Evolutionary conservation across 495 filamentous ascomycete genomes (phyloP).

Genomic region (Lasiosphaeria hispida): DNA sequence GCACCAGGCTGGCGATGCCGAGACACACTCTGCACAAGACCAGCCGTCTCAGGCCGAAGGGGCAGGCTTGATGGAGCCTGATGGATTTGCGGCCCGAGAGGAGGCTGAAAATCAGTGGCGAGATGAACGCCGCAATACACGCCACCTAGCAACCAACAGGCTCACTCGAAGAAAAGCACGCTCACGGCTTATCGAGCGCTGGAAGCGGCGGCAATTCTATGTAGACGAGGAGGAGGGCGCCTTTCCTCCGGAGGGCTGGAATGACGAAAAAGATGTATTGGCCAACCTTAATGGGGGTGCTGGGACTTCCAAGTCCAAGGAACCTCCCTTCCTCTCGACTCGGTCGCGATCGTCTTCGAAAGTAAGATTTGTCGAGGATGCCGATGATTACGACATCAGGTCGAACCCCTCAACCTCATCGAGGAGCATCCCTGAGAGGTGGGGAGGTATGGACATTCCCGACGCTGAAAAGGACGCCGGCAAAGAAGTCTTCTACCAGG

Average conservation of each 20-base stretch:
- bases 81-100: background rate
- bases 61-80: background rate
- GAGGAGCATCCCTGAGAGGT: constrained; percentile 74
- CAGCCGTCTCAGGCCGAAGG: background rate
- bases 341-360: constrained; percentile 83
- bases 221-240: constrained; percentile 77
- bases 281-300: constrained; percentile 36
- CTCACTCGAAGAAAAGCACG: constrained; percentile 28
- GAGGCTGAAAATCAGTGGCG: background rate
- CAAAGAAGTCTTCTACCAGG: constrained; percentile 85
- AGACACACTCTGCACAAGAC: background rate
- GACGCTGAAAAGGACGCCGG: constrained; percentile 78
- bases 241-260: constrained; percentile 59
- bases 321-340: constrained; percentile 51
- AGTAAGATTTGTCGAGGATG: constrained; percentile 77
- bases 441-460: constrained; percentile 79
- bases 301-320: constrained; percentile 43
- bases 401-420: constrained; percentile 81
- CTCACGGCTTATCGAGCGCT: constrained; percentile 64
- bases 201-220: constrained; percentile 72
- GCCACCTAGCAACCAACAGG: background rate
- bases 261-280: constrained; percentile 60
- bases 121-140: background rate
- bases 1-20: background rate
- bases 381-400: constrained; percentile 66